phyloP scores from a whole-genome alignment of 768 basidiomycete species.

The Cystofilobasidium bisporidii region DNA sequence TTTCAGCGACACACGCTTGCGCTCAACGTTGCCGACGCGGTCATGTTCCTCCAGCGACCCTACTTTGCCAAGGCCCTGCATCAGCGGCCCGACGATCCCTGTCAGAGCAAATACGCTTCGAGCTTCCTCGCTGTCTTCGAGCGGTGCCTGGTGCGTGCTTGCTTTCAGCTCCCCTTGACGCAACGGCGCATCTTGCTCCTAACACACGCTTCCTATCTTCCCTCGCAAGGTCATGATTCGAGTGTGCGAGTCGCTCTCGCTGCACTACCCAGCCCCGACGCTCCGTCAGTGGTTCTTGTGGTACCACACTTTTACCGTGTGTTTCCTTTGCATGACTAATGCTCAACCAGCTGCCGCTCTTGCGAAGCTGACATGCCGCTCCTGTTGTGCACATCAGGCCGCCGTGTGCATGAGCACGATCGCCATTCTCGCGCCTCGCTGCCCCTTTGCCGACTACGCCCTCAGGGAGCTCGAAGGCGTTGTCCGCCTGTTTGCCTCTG shows the following conservation, averaged over 20 bases:
- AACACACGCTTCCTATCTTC: no score
- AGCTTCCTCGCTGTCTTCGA: conserved; percentile 5
- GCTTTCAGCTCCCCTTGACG: not conserved
- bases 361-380: no score
- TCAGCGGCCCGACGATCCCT: not conserved
- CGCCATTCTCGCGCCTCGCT: not conserved
- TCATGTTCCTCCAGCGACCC: conserved; percentile 1
- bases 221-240: not conserved
- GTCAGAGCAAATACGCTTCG: conserved; percentile 1
- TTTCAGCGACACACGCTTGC: no score
- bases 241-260: not conserved
- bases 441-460: not conserved
- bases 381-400: not conserved
- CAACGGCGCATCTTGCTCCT: not conserved
- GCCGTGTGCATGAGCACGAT: conserved; percentile 6
- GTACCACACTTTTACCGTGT: not conserved
- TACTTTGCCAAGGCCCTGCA: conserved; percentile 2
- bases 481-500: not conserved
- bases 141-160: not conserved
- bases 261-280: not conserved
- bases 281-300: not conserved
- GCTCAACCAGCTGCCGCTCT: no score
- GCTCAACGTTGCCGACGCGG: not conserved
- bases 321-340: no score
- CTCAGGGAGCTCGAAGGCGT: not conserved